These are phyloP conservation scores for Retiboletus flavoniger DNA, from an alignment of 1,284 basidiomycete species.

Conservation along the genomic window DNA sequence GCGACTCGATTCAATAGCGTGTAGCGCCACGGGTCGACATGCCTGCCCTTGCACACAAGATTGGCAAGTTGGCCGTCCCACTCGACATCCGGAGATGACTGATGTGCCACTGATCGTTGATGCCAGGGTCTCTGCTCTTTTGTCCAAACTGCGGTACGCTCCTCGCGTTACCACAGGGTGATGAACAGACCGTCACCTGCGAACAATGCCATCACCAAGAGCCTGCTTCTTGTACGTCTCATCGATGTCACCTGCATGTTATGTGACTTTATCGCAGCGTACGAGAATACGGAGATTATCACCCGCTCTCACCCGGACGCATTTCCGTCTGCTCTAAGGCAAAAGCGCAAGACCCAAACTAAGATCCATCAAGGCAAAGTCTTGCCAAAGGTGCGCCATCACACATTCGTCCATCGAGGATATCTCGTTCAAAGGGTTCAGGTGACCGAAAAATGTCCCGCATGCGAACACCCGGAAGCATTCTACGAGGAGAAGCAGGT, in stretches of 20 bases:
- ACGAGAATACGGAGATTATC: constrained; percentile 88
- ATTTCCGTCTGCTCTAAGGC: constrained; percentile 86
- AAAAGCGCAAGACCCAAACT: constrained; percentile 90
- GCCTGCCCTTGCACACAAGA: constrained; percentile 28
- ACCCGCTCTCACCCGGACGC: constrained; percentile 92
- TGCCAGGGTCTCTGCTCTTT: constrained; percentile 84
- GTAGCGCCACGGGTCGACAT: constrained; percentile 7
- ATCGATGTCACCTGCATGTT: neutral
- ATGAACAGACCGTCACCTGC: constrained; percentile 76
- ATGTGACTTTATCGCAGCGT: constrained; percentile 55
- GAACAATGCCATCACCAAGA: constrained; percentile 87
- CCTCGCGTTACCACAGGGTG: constrained; percentile 80
- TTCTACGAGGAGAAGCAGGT: constrained; percentile 80
- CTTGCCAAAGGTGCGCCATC: constrained; percentile 58
- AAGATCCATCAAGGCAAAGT: constrained; percentile 76
- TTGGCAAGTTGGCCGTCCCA: constrained; percentile 20
- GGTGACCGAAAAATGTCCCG: constrained; percentile 92
- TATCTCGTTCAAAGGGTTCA: constrained; percentile 34
- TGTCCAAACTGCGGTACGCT: constrained; percentile 92
- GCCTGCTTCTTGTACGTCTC: constrained; percentile 75
- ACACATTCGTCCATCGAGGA: neutral
- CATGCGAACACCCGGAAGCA: constrained; percentile 81
- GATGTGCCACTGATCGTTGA: constrained; percentile 8
- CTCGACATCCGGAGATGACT: neutral
- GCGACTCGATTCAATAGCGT: constrained; percentile 5